Percentiles rank a stretch among this genome's conserved stretches.
Conservation (phyloP, 495 filamentous ascomycete species). For the Friedmanniomyces simplex region DNA sequence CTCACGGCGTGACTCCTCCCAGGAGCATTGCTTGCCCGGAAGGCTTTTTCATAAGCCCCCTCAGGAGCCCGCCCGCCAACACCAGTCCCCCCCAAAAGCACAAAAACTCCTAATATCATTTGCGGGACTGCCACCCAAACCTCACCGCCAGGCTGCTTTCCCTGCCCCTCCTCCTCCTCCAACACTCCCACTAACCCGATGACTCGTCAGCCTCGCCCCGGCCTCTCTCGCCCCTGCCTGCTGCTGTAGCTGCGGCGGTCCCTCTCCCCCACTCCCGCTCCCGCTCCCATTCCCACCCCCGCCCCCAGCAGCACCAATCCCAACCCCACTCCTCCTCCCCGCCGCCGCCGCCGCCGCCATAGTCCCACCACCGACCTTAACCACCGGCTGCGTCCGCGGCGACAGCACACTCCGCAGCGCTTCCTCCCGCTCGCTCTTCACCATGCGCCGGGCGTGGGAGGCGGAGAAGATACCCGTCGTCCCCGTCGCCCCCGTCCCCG, state of each 20-base stretch:
- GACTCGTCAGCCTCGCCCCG: not conserved
- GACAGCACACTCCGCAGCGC: constrained; percentile 50
- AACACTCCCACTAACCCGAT: constrained; percentile 8
- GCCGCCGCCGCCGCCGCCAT: not conserved
- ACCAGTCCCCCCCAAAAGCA: too few relatives aligned
- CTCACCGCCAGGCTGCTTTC: constrained; percentile 16
- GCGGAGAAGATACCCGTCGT: constrained; percentile 67
- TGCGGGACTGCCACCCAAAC: too few relatives aligned
- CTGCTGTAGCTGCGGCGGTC: too few relatives aligned
- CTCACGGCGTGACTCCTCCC: too few relatives aligned
- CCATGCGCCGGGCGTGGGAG: constrained; percentile 60
- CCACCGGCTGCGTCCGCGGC: constrained; percentile 47
- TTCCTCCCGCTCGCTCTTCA: constrained; percentile 52
- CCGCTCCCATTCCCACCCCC: too few relatives aligned
- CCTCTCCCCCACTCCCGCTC: too few relatives aligned
- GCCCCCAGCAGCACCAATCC: not conserved
- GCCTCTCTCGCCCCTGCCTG: too few relatives aligned
- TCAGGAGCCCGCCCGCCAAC: too few relatives aligned
- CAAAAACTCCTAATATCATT: too few relatives aligned
- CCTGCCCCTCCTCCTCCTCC: not conserved
- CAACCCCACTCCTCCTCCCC: constrained; percentile 4
- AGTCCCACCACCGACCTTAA: constrained; percentile 48
- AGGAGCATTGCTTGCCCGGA: too few relatives aligned
- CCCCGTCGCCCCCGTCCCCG: constrained; percentile 34
- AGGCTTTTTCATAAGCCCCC: too few relatives aligned